Base-by-base conservation (phyloP, 495 filamentous ascomycete species). In the Xylaria castorea region DNA sequence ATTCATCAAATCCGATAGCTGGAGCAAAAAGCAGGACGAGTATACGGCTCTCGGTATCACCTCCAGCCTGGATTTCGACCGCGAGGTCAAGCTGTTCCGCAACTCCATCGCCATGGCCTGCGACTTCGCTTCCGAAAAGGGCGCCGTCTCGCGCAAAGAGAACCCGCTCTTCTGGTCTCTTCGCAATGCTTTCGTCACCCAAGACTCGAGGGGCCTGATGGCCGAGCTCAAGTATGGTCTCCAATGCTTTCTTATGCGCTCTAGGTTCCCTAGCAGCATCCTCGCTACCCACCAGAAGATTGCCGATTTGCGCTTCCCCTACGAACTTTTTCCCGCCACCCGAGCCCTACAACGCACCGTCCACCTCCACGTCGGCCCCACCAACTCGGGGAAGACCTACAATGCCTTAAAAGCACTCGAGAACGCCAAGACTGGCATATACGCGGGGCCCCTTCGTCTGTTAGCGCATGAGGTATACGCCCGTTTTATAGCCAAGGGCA, bases 311-410 rank as follows among this genome's bases (percentile, higher is more conserved):
- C 89, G 94, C 42, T 94, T 89, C 79, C 97, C 97, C 0, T 86
- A 89, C 64, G 96, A 98, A 77, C 98, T 94, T 96, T 99, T 91
- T 79, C 94, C 94, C 2, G 87, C 84, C 7, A 92, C 97, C 27
- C 88, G 97, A 62, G 83, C 89, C 25, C 82, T 94, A 69, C 91
- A 95, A 78, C 87, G 97, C 46, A 95, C 89, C 2, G 87, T 98
- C 68, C 92, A 98, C 84, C 83, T 99, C 11, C 97, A 99, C 78
- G 94, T 99, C 58, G 97, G 97, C 1, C 97, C 97, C 0, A 99
- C 97, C 2, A 99, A 99, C 81, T 98, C 95, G 6, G 97, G 97
- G 69, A 99, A 99, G 83, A 99, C 97, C 3, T 98, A 98, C 80
- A 91, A 94, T 79, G 97, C 97, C 5, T 81, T 99, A 65, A 91